These are phyloP conservation scores for Entomortierella parvispora DNA, from an alignment of 192 early-diverging fungal species.

Conservation along the genomic window DNA sequence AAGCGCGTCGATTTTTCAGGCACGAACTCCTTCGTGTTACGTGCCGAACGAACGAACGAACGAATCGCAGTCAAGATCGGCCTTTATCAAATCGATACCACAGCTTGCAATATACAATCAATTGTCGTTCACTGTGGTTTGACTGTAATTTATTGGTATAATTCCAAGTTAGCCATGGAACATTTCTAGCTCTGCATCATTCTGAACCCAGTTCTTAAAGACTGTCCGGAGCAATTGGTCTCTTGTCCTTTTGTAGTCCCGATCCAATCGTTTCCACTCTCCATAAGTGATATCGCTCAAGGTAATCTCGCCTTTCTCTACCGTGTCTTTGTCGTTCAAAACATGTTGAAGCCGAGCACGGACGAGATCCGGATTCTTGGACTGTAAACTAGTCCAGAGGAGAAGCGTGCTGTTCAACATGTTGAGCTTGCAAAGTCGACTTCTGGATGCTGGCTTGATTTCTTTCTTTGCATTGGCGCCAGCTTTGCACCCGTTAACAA, in stretches of 20 bases:
- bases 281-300: conserved; percentile 5
- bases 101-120: no score
- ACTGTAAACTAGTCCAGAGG: conserved; percentile 15
- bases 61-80: no score
- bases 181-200: conserved; percentile 13
- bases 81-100: no score
- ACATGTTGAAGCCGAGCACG: neutral
- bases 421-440: conserved; percentile 38
- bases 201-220: conserved; percentile 27
- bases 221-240: conserved; percentile 2
- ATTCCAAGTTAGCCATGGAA: no score
- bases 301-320: neutral
- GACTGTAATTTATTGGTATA: no score
- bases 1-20: no score
- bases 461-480: conserved; percentile 53
- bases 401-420: conserved; percentile 23
- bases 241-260: neutral
- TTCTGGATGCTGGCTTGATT: conserved; percentile 26
- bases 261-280: conserved; percentile 20
- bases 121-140: no score
- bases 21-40: no score
- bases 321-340: neutral
- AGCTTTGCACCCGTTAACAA: conserved; percentile 62
- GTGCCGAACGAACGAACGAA: no score
- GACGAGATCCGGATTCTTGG: neutral